Evolutionary conservation across 495 filamentous ascomycete species (phyloP).

Genomic region (Penicillium angulare): DNA sequence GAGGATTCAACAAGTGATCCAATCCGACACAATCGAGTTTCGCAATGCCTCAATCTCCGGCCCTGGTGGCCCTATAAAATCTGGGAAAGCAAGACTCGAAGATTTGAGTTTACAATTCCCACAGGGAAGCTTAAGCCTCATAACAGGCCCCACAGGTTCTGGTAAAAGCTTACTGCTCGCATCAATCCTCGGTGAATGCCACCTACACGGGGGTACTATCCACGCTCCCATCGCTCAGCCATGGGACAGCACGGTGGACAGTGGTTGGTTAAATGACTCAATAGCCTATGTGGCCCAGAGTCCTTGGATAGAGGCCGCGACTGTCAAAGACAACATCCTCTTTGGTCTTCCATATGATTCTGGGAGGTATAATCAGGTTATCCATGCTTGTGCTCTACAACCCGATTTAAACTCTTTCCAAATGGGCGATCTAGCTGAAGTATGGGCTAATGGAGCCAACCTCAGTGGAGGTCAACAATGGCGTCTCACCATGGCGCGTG

Average conservation of each 20-base stretch:
- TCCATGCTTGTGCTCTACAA: conserved; percentile 66
- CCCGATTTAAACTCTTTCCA: conserved; percentile 73
- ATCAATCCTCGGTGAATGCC: conserved; percentile 54
- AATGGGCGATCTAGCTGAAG: conserved; percentile 75
- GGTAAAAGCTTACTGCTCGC: conserved; percentile 69
- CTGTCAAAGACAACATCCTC: conserved; percentile 70
- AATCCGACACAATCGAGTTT: conserved; percentile 54
- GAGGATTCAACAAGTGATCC: conserved; percentile 18
- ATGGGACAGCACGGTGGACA: conserved; percentile 19
- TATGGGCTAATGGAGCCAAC: conserved; percentile 81
- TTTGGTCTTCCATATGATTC: conserved; percentile 68
- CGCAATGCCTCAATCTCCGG: conserved; percentile 61
- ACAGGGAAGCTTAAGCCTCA: conserved; percentile 56
- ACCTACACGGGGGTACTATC: conserved; percentile 46
- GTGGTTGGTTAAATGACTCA: conserved; percentile 52
- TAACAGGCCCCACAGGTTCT: conserved; percentile 65
- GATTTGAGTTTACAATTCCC: conserved; percentile 52
- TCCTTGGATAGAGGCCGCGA: conserved; percentile 84
- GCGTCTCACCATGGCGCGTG: conserved; percentile 75
- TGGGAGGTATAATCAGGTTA: conserved; percentile 60
- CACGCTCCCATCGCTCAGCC: conserved; percentile 42
- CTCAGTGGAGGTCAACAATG: conserved; percentile 82
- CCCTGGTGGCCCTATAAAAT: conserved; percentile 56
- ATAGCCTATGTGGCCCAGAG: conserved; percentile 80
- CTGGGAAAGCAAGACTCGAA: not conserved